Base-by-base conservation (phyloP, 2,329 filamentous ascomycete species). In the Epichloe sibirici region DNA sequence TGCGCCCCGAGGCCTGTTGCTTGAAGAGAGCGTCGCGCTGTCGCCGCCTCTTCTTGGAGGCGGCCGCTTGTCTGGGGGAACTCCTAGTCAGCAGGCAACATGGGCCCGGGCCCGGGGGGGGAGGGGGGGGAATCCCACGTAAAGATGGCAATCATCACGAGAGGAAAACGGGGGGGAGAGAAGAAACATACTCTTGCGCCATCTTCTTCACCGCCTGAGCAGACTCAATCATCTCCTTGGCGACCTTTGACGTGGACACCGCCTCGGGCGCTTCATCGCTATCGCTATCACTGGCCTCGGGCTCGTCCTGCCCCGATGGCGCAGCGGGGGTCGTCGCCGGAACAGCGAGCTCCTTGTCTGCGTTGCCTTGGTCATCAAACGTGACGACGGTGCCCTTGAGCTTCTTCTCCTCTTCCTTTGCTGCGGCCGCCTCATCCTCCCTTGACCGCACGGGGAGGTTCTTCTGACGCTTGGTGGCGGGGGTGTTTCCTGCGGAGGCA, bases 261-360 rank as follows among this genome's bases (percentile, higher is more conserved):
- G 75, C 78, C 63, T 82, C 79, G 8, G 78, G 78, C 0, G 77
- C 77, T 47, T 75, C 77, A 50, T 81, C 77, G 44, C 80, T 76
- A 43, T 78, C 75, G 43, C 72, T 73, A 11, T 70, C 69, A 3
- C 72, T 65, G 3, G 70, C 68, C 1, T 68, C 67, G 3, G 69
- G 66, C 4, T 63, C 59, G 15, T 64, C 61, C 1, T 58, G 52
- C 15, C 58, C 57, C 12, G 42, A 51, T 9, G 58, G 43, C 51
- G 62, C 55, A 42, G 51, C 40, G 6, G 54, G 13, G 23, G 28
- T 7, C 3, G 51, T 28, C 2, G 49, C 38, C 3, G 58, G 17
- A 37, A 45, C 21, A 4, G 28, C n/a, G 28, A 48, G 55, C 9
- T 52, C 52, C 21, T 57, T 48, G 28, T 63, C 63, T 35, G 60